phyloP scores from a whole-genome alignment of 1,284 basidiomycete species.

The Tylopilus orsonianus region DNA sequence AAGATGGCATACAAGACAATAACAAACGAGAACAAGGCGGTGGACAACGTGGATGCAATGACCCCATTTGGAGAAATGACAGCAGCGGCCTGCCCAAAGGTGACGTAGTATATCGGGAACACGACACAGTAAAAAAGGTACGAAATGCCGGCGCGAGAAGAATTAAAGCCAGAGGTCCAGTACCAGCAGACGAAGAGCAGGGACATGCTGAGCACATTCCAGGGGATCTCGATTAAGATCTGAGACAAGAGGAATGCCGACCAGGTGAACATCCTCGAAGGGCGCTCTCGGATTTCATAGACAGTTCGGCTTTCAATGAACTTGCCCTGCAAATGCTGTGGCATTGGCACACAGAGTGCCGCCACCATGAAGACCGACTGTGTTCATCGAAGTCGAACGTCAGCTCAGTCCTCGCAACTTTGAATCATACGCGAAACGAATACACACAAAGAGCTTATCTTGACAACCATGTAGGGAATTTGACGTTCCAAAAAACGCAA shows the following conservation, averaged over 20 bases:
- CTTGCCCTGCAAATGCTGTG: slow-evolving; percentile 21
- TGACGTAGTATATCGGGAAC: slow-evolving; percentile 51
- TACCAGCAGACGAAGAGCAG: slow-evolving; percentile 67
- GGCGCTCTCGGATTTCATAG: slow-evolving; percentile 73
- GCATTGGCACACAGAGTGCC: slow-evolving; percentile 14
- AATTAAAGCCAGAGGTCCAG: slow-evolving; percentile 59
- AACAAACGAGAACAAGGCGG: slow-evolving; percentile 61
- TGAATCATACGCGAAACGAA: not conserved
- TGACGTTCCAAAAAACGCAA: slow-evolving; percentile 65
- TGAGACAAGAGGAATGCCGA: slow-evolving; percentile 64
- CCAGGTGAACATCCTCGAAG: slow-evolving; percentile 82
- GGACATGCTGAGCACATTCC: slow-evolving; percentile 57
- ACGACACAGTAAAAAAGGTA: slow-evolving; percentile 47
- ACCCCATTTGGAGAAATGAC: slow-evolving; percentile 62
- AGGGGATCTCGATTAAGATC: slow-evolving; percentile 60
- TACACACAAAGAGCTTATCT: slow-evolving; percentile 68
- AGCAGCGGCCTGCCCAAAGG: slow-evolving; percentile 58
- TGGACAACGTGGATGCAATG: slow-evolving; percentile 63
- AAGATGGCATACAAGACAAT: slow-evolving; percentile 9
- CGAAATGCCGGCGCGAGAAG: slow-evolving; percentile 49
- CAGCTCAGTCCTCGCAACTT: not conserved
- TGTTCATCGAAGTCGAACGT: not conserved
- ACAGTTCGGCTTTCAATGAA: slow-evolving; percentile 40
- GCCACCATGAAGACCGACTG: slow-evolving; percentile 16
- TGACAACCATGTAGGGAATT: slow-evolving; percentile 48